Base-by-base conservation (phyloP, 2,329 filamentous ascomycete genomes). In the Neofusicoccum ribis region DNA sequence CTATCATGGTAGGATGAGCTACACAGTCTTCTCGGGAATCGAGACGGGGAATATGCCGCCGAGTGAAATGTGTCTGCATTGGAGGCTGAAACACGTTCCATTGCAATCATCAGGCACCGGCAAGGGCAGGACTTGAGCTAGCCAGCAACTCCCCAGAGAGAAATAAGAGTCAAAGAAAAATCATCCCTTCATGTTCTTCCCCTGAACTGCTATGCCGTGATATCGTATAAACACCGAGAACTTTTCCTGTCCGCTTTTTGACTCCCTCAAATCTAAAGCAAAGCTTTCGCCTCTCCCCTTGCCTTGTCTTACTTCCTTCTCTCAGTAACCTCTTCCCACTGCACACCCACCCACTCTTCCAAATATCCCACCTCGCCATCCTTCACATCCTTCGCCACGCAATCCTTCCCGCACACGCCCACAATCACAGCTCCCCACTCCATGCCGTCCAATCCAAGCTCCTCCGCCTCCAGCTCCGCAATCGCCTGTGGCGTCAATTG, bases 281-380 rank as follows among this genome's bases (percentile, higher is more conserved):
- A 31, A 41, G 11, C 47, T 5, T 51, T 12, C 47, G 14, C 43
- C 15, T 6, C 7, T 43, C 17, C 15, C 1, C 14, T 37, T 11
- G 34, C 6, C 27, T 31, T 4, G 27, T 31, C 27, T 49, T 65
- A 46, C 58, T 44, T 69, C 37, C 65, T 67, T 51, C 65, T 67
- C 56, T 65, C 68, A 51, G 73, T 74, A 47, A 81, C 72, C 78
- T 97, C 93, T 79, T 99, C 95, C 95, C 94, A 99, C 78, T 99
- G 95, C 69, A 98, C 95, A 6, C 94, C 95, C n/a, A 86, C 88
- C 94, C 95, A 99, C 79, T 99, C 95, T 81, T 98, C 95, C 17
- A 93, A 73, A 78, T 96, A 98, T 1, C 89, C 91, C 0, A 88
- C 86, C 72, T 88, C 84, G 0, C 88, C 90, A 41, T 84, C 81